Conservation (phyloP, 2,329 filamentous ascomycete species). For the Escovopsis sp. region DNA sequence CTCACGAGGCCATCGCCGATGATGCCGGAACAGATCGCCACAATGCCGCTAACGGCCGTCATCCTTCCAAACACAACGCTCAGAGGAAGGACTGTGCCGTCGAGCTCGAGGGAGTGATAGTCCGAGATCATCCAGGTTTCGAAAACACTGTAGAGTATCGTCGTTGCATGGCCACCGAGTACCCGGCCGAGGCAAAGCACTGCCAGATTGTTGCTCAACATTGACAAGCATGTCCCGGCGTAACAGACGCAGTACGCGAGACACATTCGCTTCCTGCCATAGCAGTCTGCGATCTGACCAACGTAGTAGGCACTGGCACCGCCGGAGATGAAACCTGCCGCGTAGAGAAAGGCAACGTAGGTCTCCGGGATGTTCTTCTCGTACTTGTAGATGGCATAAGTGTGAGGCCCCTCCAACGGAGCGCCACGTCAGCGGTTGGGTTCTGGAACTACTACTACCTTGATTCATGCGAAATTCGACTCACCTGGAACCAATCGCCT, state of each 20-base stretch:
- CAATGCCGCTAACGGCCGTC: slow-evolving; percentile 37
- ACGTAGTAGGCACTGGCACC: slow-evolving; percentile 29
- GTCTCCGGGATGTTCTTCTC: slow-evolving; percentile 30
- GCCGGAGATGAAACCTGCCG: slow-evolving; percentile 32
- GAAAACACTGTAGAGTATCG: slow-evolving; percentile 42
- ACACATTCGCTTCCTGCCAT: slow-evolving; percentile 36
- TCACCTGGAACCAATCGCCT: slow-evolving; percentile 20
- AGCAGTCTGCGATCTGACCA: slow-evolving; percentile 25
- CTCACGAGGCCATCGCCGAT: slow-evolving; percentile 36
- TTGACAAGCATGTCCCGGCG: slow-evolving; percentile 34
- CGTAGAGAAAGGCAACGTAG: slow-evolving; percentile 29
- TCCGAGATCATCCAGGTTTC: slow-evolving; percentile 48
- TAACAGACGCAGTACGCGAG: slow-evolving; percentile 39
- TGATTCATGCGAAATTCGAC: background rate
- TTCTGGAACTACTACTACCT: background rate
- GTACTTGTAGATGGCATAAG: slow-evolving; percentile 38
- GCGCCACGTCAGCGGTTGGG: background rate
- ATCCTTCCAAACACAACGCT: slow-evolving; percentile 37
- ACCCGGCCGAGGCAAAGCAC: slow-evolving; percentile 39
- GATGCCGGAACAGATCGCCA: slow-evolving; percentile 39
- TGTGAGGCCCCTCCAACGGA: slow-evolving; percentile 26
- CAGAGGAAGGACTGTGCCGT: slow-evolving; percentile 26
- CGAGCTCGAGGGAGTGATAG: slow-evolving; percentile 32
- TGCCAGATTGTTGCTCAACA: slow-evolving; percentile 26
- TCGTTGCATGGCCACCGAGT: slow-evolving; percentile 40